phyloP scores from a whole-genome alignment of 2,329 filamentous ascomycete species.

The Clonostachys chloroleuca region DNA sequence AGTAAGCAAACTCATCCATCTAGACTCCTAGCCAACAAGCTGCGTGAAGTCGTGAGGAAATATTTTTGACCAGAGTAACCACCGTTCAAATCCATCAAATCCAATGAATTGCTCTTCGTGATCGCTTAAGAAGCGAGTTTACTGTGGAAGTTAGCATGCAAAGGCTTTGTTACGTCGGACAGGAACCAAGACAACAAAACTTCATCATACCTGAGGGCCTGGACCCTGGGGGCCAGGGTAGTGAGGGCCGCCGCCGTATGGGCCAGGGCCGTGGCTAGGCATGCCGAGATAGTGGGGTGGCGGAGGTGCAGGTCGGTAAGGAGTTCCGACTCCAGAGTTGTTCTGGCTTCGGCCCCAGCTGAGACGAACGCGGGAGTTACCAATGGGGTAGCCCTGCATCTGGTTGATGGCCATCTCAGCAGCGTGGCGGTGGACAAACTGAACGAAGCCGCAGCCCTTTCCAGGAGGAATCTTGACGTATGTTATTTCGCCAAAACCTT shows the following conservation, averaged over 20 bases:
- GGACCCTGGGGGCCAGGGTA: conserved; percentile 35
- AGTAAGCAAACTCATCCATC: too few relatives aligned
- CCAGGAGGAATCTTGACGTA: conserved; percentile 99
- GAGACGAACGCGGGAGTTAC: conserved; percentile 94
- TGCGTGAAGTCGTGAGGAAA: too few relatives aligned
- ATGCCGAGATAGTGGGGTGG: conserved; percentile 51
- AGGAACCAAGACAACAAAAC: too few relatives aligned
- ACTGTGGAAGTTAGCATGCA: too few relatives aligned
- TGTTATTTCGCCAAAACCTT: conserved; percentile 98
- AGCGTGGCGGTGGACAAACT: conserved; percentile 97
- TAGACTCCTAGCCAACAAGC: too few relatives aligned
- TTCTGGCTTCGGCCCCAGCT: conserved; percentile 98
- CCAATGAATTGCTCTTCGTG: too few relatives aligned
- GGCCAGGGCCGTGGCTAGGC: conserved; percentile 32
- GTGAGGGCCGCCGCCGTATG: conserved; percentile 31
- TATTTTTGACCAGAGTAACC: too few relatives aligned
- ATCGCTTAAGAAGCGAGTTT: too few relatives aligned
- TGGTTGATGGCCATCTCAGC: conserved; percentile 99
- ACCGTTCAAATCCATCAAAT: too few relatives aligned
- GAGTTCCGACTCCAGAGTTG: conserved; percentile 97
- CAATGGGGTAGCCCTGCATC: conserved; percentile 99
- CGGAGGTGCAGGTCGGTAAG: conserved; percentile 86
- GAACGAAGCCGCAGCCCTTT: conserved; percentile 98
- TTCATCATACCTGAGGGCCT: too few relatives aligned
- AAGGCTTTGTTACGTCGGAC: too few relatives aligned